These are phyloP conservation scores for Straminergon stramineum DNA, from an alignment of 225 moss, liverwort and hornwort genomes.

Conservation along the genomic window DNA sequence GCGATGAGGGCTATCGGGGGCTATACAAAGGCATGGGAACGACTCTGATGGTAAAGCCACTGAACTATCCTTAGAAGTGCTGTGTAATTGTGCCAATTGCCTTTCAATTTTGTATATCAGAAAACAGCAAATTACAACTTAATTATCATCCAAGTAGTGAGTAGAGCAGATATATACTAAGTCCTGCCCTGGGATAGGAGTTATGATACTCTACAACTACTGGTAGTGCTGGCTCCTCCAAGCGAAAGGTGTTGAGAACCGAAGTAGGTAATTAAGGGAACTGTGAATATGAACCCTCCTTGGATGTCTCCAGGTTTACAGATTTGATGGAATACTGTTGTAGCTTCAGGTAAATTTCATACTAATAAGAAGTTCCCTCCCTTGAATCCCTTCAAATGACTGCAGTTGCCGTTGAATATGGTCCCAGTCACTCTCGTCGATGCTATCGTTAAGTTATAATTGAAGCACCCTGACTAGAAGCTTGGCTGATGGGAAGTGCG, in stretches of 20 bases:
- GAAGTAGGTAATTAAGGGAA: neutral
- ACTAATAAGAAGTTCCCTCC: neutral
- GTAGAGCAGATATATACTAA: neutral
- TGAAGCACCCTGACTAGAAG: conserved; percentile 1
- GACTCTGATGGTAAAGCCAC: conserved; percentile 63
- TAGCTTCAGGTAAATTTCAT: neutral
- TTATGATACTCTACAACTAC: neutral
- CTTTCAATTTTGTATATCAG: neutral
- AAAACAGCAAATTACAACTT: neutral
- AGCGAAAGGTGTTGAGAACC: neutral
- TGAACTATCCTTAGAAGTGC: neutral
- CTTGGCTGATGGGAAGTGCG: conserved; percentile 44
- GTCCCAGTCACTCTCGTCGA: neutral
- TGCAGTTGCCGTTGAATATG: neutral
- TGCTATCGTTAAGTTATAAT: neutral
- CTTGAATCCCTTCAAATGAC: neutral
- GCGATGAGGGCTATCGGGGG: conserved; percentile 75
- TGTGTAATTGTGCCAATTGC: neutral
- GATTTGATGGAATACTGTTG: neutral
- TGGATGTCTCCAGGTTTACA: neutral
- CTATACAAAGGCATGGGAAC: conserved; percentile 96
- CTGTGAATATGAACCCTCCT: neutral
- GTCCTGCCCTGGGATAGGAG: neutral
- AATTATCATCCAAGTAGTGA: neutral
- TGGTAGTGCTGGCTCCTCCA: neutral